A percentile compares a stretch with the other conserved stretches of the same genome.
These are phyloP conservation scores for Quercus dentata DNA, from an alignment of 306 rosid genomes.

Conservation along the genomic window DNA sequence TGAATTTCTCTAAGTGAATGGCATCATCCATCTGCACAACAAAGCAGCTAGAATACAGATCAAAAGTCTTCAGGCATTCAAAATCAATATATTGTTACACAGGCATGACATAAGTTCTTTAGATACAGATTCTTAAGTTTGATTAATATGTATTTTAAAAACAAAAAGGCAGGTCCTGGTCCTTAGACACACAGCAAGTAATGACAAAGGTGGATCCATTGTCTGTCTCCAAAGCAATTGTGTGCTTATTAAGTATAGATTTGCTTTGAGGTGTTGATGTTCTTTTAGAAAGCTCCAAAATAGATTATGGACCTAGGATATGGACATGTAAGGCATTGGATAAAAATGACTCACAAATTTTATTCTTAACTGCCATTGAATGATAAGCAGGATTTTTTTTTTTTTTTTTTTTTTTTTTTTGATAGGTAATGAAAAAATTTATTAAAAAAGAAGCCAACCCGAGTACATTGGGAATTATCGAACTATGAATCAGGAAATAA, in stretches of 20 bases:
- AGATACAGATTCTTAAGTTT: not conserved
- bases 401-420: too few species aligned
- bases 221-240: not conserved
- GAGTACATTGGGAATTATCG: not conserved
- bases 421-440: too few species aligned
- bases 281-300: not conserved
- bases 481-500: not conserved
- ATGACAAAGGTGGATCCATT: not conserved
- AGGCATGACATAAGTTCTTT: not conserved
- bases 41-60: not conserved
- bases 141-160: not conserved
- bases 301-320: not conserved
- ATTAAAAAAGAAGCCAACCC: too few species aligned
- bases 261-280: not conserved
- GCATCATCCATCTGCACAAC: conserved; percentile 79
- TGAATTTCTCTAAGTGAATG: conserved; percentile 67
- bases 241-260: not conserved
- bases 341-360: not conserved
- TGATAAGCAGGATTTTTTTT: not conserved
- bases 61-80: conserved; percentile 13
- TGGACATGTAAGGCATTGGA: not conserved
- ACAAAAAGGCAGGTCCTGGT: not conserved
- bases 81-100: conserved; percentile 7
- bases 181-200: not conserved
- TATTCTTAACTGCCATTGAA: not conserved